Base-by-base conservation (phyloP, 1,284 basidiomycete genomes). In the Ceratobasidium sp. region DNA sequence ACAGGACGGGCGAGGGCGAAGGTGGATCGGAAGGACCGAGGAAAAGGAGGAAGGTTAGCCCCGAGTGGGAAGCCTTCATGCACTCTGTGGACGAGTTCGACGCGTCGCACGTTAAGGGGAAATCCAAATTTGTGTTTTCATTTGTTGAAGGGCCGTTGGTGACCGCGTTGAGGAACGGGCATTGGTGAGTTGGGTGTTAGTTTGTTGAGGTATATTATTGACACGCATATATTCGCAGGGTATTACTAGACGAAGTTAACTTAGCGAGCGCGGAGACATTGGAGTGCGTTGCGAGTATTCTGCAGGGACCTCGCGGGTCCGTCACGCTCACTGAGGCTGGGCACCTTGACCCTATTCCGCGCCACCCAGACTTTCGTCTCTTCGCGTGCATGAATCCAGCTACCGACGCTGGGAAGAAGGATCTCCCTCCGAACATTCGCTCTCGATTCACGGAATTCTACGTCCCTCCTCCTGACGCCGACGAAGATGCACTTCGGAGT, bases 331-430 rank as follows among this genome's bases (percentile, higher is more conserved):
- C 96, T 0, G 98, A 99, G 81, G 91, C 96, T 81, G 98, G 97
- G 0, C 94, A 96, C 36, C 84, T 99, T 73, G 95, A 97, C 80
- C 93, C 95, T 0, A 88, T 99, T 31, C 91, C 91, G 44, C 92
- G 98, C 0, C 98, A 99, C 82, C 91, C 95, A 22, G 92, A 98
- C 79, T 99, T 99, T 84, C 93, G 97, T 31, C 86, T 99, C 8
- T 99, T 99, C 80, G 97, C 96, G 1, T 99, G 98, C 82, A 99
- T 99, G 98, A 99, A 99, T 81, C 98, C 98, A 1, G 98, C 98
- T 0, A 99, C 97, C 1, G 98, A 99, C 78, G 95, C 99, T 24
- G 98, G 98, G 71, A 99, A 99, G 86, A 97, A 96, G 80, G 97
- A 99, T 79, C 90, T 99, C 0, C 95, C 96, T 11, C 91, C 93